Percentiles rank a stretch among this genome's conserved stretches.
Evolutionary conservation across 208 protist species (phyloP).

Genomic region (Tritrichomonas musculus): DNA sequence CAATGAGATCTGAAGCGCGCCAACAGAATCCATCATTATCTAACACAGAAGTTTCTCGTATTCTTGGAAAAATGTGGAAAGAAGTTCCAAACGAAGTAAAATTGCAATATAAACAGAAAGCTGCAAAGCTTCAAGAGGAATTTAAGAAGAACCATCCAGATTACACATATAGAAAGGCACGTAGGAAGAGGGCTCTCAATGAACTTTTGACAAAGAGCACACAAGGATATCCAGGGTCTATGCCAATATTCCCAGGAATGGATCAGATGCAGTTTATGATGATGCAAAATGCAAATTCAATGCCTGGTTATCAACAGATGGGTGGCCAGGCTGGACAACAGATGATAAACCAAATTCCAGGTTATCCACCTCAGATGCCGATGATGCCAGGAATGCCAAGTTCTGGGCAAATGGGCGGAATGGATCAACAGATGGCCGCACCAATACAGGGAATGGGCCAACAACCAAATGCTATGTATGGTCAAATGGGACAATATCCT

Average conservation of each 20-base stretch:
- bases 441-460: too few relatives aligned
- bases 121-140: background rate
- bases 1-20: background rate
- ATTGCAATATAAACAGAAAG: slow-evolving; percentile 2
- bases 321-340: too few relatives aligned
- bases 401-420: too few relatives aligned
- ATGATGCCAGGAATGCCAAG: too few relatives aligned
- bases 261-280: too few relatives aligned
- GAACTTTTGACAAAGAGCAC: background rate
- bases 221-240: background rate
- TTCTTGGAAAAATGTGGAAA: slow-evolving; percentile 18
- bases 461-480: too few relatives aligned
- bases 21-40: slow-evolving; percentile 6
- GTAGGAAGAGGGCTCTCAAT: background rate
- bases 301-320: too few relatives aligned
- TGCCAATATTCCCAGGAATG: background rate
- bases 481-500: too few relatives aligned
- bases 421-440: too few relatives aligned
- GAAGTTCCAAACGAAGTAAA: background rate
- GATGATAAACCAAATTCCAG: too few relatives aligned
- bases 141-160: background rate
- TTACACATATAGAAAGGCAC: slow-evolving; percentile 12
- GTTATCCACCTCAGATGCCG: too few relatives aligned
- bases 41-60: background rate
- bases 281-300: too few relatives aligned